phyloP scores from a whole-genome alignment of 208 protist species.

The Leishmania guyanensis region DNA sequence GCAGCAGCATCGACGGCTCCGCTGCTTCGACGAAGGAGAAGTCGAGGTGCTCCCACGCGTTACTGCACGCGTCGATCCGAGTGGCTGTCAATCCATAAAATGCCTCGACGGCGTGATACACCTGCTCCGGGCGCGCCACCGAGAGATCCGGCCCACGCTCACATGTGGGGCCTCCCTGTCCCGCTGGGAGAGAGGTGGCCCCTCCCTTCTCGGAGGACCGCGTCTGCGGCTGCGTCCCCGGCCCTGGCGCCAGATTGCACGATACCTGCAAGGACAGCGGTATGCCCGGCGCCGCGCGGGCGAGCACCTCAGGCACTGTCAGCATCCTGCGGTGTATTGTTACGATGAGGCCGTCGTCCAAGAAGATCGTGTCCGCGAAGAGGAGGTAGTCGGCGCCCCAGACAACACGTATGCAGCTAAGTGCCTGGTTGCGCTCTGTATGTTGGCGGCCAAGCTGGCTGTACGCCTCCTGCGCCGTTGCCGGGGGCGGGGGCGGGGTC shows the following conservation, averaged over 20 bases:
- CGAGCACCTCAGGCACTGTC: constrained; percentile 63
- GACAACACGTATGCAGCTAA: constrained; percentile 68
- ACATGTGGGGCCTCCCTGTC: not conserved
- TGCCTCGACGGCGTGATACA: constrained; percentile 37
- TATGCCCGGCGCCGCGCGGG: constrained; percentile 12
- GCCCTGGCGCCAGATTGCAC: not conserved
- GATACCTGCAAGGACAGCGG: not conserved
- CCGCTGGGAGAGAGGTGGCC: not conserved
- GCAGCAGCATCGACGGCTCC: constrained; percentile 49
- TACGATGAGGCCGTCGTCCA: constrained; percentile 79
- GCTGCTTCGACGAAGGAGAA: constrained; percentile 48
- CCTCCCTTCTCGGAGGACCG: constrained; percentile 8
- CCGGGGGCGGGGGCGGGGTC: constrained; percentile 48
- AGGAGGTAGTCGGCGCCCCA: constrained; percentile 73
- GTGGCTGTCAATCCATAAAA: constrained; percentile 54
- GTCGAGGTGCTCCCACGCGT: constrained; percentile 51
- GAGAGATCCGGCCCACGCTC: not conserved
- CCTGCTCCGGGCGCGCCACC: constrained; percentile 25
- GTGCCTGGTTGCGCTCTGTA: constrained; percentile 82
- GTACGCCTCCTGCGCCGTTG: constrained; percentile 52
- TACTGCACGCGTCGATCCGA: constrained; percentile 42
- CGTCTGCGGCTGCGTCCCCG: constrained; percentile 8
- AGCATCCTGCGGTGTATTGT: constrained; percentile 81
- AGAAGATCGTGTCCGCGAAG: constrained; percentile 76
- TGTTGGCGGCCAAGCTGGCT: constrained; percentile 63